Evolutionary conservation across 805 yeast genomes (phyloP).

Genomic region (Yarrowia osloensis): DNA sequence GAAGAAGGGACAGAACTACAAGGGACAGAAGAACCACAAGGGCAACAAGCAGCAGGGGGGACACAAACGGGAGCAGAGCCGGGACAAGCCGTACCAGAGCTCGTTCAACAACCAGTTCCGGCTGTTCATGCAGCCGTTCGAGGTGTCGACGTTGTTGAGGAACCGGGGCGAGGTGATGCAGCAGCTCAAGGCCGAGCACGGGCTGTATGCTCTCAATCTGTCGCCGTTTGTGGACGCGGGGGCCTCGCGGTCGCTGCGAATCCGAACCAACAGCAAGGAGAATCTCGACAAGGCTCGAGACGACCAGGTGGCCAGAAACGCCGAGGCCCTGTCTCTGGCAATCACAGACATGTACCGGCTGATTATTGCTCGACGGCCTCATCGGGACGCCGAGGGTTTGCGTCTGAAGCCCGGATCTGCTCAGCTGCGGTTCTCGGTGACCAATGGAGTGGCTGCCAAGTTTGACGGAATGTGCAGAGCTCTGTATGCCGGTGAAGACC

Average conservation of each 20-base stretch:
- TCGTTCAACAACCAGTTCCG: not conserved
- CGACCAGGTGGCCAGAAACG: not conserved
- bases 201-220: not conserved
- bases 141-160: not conserved
- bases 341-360: not conserved
- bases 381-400: not conserved
- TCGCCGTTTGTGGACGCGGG: not conserved
- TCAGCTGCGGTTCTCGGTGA: not conserved
- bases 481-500: not conserved
- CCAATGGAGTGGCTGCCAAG: not conserved
- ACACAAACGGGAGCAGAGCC: not conserved
- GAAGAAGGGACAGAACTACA: too few relatives aligned
- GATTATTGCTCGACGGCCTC: not conserved
- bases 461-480: not conserved
- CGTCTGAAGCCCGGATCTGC: not conserved
- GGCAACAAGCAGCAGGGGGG: too few relatives aligned
- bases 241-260: not conserved
- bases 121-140: conserved; percentile 1
- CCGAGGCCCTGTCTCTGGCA: not conserved
- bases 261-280: not conserved
- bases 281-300: not conserved
- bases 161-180: not conserved
- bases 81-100: not conserved
- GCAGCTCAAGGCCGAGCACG: not conserved
- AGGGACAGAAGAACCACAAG: too few relatives aligned